These are phyloP conservation scores for Tilletia walkeri DNA, from an alignment of 1,284 basidiomycete genomes.

Conservation along the genomic window DNA sequence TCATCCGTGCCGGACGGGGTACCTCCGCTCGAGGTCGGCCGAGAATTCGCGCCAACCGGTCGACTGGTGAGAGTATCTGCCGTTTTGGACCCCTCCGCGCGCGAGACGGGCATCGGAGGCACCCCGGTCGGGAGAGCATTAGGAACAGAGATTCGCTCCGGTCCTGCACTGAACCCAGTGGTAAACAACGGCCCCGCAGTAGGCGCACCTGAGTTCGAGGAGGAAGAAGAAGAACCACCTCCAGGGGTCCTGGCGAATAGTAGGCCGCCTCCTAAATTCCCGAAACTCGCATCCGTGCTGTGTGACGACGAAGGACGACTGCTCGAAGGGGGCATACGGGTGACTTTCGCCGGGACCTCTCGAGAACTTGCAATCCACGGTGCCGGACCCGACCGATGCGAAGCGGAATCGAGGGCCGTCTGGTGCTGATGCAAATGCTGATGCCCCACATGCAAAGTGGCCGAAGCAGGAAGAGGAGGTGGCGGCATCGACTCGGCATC, in stretches of 20 bases:
- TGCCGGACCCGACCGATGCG: constrained; percentile 28
- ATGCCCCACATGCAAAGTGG: background rate
- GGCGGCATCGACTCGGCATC: constrained; percentile 17
- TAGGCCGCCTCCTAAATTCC: background rate
- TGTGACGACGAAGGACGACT: constrained; percentile 18
- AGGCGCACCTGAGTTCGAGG: background rate
- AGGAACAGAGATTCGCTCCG: too few species aligned
- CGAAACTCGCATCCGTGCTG: background rate
- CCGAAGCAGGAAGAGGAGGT: background rate
- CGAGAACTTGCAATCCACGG: constrained; percentile 45
- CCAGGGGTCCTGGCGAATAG: constrained; percentile 26
- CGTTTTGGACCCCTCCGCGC: background rate
- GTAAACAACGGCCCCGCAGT: background rate
- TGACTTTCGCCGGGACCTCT: constrained; percentile 24
- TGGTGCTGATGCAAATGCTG: constrained; percentile 2
- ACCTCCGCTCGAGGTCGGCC: background rate
- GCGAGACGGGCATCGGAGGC: background rate
- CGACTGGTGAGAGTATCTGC: constrained; percentile 17
- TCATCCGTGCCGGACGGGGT: constrained; percentile 58
- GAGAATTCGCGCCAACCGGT: constrained; percentile 15
- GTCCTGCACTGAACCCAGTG: background rate
- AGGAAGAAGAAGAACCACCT: background rate
- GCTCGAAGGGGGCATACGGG: constrained; percentile 5
- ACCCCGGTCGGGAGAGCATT: too few species aligned
- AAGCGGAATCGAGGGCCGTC: constrained; percentile 4